phyloP scores from a whole-genome alignment of 768 basidiomycete species.

The Naganishia friedmannii region DNA sequence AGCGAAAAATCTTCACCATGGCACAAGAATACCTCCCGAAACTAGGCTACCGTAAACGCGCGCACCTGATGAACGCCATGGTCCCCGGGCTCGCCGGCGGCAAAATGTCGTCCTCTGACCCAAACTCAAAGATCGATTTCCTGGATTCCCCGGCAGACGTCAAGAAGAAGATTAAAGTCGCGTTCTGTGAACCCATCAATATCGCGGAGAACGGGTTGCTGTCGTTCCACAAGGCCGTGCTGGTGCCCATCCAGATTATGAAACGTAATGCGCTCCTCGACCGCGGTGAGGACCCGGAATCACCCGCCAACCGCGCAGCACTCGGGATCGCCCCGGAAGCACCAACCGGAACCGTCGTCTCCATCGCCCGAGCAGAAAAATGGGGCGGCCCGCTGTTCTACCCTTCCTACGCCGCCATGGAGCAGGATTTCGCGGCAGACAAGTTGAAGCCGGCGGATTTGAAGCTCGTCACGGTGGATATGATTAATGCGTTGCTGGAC shows the following conservation, averaged over 20 bases:
- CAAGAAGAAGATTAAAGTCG: slow-evolving; percentile 82
- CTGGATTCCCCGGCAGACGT: slow-evolving; percentile 80
- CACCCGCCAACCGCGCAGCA: slow-evolving; percentile 56
- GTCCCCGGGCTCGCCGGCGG: slow-evolving; percentile 89
- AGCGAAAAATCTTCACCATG: slow-evolving; percentile 98
- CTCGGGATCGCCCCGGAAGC: slow-evolving; percentile 69
- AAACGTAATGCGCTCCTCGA: slow-evolving; percentile 59
- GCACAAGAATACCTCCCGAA: slow-evolving; percentile 92
- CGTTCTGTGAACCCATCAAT: slow-evolving; percentile 93
- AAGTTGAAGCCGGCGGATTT: slow-evolving; percentile 85
- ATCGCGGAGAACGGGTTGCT: slow-evolving; percentile 82
- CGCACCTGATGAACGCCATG: slow-evolving; percentile 98
- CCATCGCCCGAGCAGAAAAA: slow-evolving; percentile 72
- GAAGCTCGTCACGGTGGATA: slow-evolving; percentile 72
- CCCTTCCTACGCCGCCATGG: slow-evolving; percentile 62
- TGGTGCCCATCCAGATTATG: slow-evolving; percentile 79
- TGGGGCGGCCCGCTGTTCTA: slow-evolving; percentile 73
- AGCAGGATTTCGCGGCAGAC: slow-evolving; percentile 71
- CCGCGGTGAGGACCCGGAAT: slow-evolving; percentile 55
- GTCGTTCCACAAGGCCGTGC: slow-evolving; percentile 77
- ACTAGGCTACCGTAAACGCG: slow-evolving; percentile 87
- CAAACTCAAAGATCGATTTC: slow-evolving; percentile 97
- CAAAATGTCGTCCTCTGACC: slow-evolving; percentile 98
- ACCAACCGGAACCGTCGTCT: slow-evolving; percentile 77
- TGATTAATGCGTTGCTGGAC: slow-evolving; percentile 69